Percentiles rank a stretch among this genome's conserved stretches.
These are phyloP conservation scores for Ogataea pilisensis DNA, from an alignment of 805 yeast genomes.

Conservation along the genomic window DNA sequence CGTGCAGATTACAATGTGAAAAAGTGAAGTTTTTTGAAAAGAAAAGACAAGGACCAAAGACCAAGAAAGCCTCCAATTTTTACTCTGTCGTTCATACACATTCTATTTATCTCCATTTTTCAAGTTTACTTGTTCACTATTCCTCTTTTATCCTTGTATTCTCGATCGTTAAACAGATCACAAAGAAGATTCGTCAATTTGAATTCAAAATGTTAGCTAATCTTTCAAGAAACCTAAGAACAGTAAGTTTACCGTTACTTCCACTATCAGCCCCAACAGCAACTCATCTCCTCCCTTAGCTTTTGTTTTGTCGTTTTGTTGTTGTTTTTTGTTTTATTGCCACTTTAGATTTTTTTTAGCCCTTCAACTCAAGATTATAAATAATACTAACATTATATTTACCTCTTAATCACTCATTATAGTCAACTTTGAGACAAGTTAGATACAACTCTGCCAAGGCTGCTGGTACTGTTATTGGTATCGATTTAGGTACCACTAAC, in stretches of 20 bases:
- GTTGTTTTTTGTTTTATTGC: not conserved
- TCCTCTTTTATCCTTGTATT: not conserved
- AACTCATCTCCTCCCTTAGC: not conserved
- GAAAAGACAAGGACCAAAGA: not conserved
- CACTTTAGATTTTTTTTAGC: slow-evolving; percentile 2
- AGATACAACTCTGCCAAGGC: slow-evolving; percentile 34
- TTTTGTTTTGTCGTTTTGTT: no score
- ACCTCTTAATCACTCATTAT: not conserved
- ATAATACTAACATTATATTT: slow-evolving; percentile 4
- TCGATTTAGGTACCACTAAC: slow-evolving; percentile 82
- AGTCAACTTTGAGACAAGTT: slow-evolving; percentile 25
- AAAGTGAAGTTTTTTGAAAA: not conserved
- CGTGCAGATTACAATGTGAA: not conserved
- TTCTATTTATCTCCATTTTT: no score
- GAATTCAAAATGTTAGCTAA: slow-evolving; percentile 27
- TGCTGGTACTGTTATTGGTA: slow-evolving; percentile 58
- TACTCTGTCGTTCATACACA: not conserved
- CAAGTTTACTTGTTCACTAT: not conserved
- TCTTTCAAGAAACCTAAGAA: slow-evolving; percentile 31
- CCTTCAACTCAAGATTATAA: not conserved
- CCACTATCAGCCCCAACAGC: not conserved
- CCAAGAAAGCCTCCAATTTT: not conserved
- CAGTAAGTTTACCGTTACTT: slow-evolving; percentile 19
- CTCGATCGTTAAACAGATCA: not conserved
- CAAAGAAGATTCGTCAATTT: not conserved